A percentile compares a stretch with the other conserved stretches of the same genome.
phyloP scores from a whole-genome alignment of 2,329 filamentous ascomycete genomes.

The Aspergillus sp. region DNA sequence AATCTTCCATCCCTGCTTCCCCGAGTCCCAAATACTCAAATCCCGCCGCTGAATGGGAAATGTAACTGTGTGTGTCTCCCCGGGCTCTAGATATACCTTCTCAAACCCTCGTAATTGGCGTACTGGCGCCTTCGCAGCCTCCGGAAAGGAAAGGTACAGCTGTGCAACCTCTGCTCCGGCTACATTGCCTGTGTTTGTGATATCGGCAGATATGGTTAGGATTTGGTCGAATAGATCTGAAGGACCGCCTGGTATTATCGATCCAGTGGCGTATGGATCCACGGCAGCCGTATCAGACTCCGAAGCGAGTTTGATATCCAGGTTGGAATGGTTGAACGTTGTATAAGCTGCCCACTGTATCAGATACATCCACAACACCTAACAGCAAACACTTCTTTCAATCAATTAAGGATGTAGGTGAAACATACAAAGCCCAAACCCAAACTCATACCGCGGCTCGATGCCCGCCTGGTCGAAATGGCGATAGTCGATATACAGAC shows the following conservation, averaged over 20 bases:
- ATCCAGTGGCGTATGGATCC: neutral
- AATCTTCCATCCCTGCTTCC: conserved; percentile 33
- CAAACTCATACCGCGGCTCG: neutral
- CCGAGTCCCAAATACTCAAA: conserved; percentile 37
- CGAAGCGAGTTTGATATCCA: neutral
- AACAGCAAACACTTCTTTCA: no score
- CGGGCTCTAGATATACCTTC: conserved; percentile 46
- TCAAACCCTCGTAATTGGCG: conserved; percentile 53
- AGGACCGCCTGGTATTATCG: conserved; percentile 45
- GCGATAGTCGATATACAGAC: neutral
- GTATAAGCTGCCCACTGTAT: neutral
- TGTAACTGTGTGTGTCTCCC: conserved; percentile 38
- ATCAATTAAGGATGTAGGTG: no score
- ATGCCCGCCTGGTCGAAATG: neutral
- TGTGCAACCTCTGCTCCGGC: conserved; percentile 55
- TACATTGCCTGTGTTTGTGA: conserved; percentile 52
- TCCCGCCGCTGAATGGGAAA: conserved; percentile 47
- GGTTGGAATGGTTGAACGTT: neutral
- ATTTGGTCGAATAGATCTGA: conserved; percentile 55
- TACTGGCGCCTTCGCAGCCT: conserved; percentile 15
- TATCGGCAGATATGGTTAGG: conserved; percentile 45
- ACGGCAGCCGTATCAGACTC: neutral
- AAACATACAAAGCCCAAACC: neutral
- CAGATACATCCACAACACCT: neutral
- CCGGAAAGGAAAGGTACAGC: conserved; percentile 54